Base-by-base conservation (phyloP, 2,329 filamentous ascomycete species). In the Trichoderma lentiforme region DNA sequence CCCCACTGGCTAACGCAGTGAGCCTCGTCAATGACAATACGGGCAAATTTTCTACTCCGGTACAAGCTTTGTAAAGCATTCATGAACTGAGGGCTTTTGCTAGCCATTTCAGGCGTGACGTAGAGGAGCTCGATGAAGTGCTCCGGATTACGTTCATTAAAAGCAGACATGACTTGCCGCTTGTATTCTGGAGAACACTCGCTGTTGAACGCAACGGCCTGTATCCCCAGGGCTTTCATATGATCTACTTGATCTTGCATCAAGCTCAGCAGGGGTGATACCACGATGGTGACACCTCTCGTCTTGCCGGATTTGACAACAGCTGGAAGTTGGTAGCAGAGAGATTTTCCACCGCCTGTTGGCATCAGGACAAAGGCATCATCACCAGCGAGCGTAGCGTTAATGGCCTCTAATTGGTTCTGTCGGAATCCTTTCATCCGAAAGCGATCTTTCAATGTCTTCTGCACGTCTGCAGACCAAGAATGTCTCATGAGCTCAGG, bases 1-100 rank as follows among this genome's bases (percentile, higher is more conserved):
- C 96, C 96, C 96, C 96, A 99, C 84, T 99, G 95, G 81, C 96
- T 98, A 30, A 99, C 95, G 81, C 96, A 99, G 80, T 99, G 96
- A n/a, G 96, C 96, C 83, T 99, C 97, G 76, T 99, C 96, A 74
- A 99, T 97, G 68, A 99, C 96, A 63, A 99, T 89, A 30, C 96
- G 90, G 18, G 97, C 95, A 67, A 99, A 89, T 76, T 91, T 93
- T 4, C 87, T 84, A 65, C 89, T 89, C 15, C 82, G 81, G 80
- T 97, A 88, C n/a, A 99, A 85, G 3, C 84, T 85, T 66, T 88
- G 83, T 74, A 99, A 86, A 3, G 86, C 88, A 66, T 85, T 86
- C 72, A 90, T 84, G 80, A 98, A 92, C 3, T 84, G 83, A 56
- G 86, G 80, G 79, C 91, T 99, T 79, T 95, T 95, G 83, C 87